Base-by-base conservation (phyloP, 2,329 filamentous ascomycete species). In the Ceratocystis cubensis region DNA sequence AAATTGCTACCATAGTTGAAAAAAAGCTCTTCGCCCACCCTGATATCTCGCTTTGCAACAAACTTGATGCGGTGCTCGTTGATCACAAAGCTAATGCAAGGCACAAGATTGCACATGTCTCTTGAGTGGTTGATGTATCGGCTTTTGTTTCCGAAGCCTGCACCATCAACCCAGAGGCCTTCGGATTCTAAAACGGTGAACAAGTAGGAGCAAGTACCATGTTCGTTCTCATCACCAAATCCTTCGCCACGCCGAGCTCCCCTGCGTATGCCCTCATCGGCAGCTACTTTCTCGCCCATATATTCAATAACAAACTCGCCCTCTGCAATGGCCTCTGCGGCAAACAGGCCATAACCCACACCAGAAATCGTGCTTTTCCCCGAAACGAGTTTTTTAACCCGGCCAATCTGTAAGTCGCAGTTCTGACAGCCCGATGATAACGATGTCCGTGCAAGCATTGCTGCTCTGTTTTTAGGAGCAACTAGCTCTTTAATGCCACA, bases 241-340 rank as follows among this genome's bases (percentile, higher is more conserved):
- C 83, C 81, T 65, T 84, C 80, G 41, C 82, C 82, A 1, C 82
- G 80, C 1, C 82, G 75, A 7, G 83, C 82, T 67, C 87, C 86
- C 46, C 88, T 81, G 2, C 88, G 82, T 28, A 89, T 83, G 2
- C 84, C 84, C 73, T 92, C 88, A 61, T 85, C 80, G 48, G 83
- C 81, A 3, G 83, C 85, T 67, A 93, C 86, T 10, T 91, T 79
- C 73, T 94, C 90, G 61, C 90, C 90, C 1, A 85, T 84, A 73
- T 94, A 94, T 73, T 94, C 90, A 41, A 88, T 87, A 20, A 94
- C 79, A 70, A 88, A 93, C n/a, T 88, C 86, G 64, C 86, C 84
- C 68, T 82, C 80, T 2, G 78, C 77, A 68, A 91, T 84, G 65
- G 84, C 78, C 71, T 90, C 85, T 3, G 85, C 86, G 1, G 86